These are phyloP conservation scores for Rhodotorula sp. DNA, from an alignment of 1,284 basidiomycete species.

Conservation along the genomic window DNA sequence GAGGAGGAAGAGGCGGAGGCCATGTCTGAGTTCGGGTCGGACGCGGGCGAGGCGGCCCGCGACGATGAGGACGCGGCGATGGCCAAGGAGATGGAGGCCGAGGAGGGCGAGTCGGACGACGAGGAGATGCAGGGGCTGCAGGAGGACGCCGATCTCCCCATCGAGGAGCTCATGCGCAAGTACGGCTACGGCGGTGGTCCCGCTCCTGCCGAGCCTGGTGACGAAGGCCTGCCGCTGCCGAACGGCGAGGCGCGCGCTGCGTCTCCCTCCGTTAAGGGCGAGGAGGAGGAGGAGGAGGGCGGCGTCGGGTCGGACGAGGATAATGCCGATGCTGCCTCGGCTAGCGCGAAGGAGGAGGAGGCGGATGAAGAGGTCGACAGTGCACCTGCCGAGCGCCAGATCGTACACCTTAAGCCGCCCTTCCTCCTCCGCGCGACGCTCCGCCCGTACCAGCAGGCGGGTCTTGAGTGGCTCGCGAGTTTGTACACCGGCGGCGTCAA, in stretches of 20 bases:
- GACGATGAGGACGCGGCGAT: conserved; percentile 51
- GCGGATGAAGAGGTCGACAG: conserved; percentile 14
- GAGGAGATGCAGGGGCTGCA: conserved; percentile 57
- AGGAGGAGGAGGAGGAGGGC: conserved; percentile 18
- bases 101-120: conserved; percentile 52
- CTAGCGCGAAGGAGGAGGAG: conserved; percentile 13
- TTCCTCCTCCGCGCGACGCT: conserved; percentile 82
- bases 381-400: conserved; percentile 16
- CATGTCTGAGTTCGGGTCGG: conserved; percentile 41
- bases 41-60: conserved; percentile 31
- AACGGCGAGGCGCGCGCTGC: conserved; percentile 9
- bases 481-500: conserved; percentile 84
- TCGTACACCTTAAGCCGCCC: conserved; percentile 58
- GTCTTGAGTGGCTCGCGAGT: conserved; percentile 92
- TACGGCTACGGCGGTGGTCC: conserved; percentile 53
- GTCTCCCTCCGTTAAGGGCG: conserved; percentile 5
- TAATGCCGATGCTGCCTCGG: neutral
- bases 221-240: neutral
- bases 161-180: conserved; percentile 58
- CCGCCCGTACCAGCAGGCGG: conserved; percentile 91
- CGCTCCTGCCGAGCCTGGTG: conserved; percentile 2
- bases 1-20: conserved; percentile 51
- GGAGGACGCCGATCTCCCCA: conserved; percentile 58
- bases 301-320: too few relatives aligned
- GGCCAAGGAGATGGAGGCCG: conserved; percentile 54